Percentiles rank a stretch among this genome's conserved stretches.
Conservation (phyloP, 1,284 basidiomycete genomes). For the Ganoderma multipileum region DNA sequence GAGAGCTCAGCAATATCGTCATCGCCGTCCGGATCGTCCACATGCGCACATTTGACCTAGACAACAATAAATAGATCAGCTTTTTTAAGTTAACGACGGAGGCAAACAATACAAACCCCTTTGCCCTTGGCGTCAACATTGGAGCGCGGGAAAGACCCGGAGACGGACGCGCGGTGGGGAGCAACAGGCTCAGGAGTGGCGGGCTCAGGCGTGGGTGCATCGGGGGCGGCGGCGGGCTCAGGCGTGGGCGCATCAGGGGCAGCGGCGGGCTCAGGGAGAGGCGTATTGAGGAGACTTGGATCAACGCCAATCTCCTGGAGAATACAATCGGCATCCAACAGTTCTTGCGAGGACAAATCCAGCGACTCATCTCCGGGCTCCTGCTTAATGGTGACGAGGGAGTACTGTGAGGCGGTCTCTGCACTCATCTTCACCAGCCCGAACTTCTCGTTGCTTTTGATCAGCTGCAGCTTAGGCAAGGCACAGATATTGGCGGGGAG, state of each 20-base stretch:
- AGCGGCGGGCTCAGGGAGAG: too few species aligned
- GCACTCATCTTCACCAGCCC: neutral
- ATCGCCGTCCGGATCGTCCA: neutral
- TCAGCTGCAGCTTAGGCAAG: neutral
- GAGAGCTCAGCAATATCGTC: neutral
- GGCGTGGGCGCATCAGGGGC: too few species aligned
- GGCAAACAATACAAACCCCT: neutral
- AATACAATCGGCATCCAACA: neutral
- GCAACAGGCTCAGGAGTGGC: too few species aligned
- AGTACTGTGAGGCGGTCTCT: neutral
- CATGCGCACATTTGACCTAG: neutral
- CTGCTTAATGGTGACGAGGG: neutral
- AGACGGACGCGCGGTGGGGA: too few species aligned
- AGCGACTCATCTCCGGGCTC: neutral
- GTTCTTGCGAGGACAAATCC: neutral
- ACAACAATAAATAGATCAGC: neutral
- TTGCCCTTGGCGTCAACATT: neutral
- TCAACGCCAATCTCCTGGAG: neutral
- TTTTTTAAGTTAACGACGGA: too few species aligned
- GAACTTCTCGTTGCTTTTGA: neutral
- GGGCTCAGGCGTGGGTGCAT: too few species aligned
- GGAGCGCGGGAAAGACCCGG: too few species aligned
- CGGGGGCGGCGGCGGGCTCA: too few species aligned
- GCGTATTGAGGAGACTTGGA: neutral
- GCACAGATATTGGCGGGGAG: neutral